Evolutionary conservation across 305 asterid species (phyloP), one percentile per base, ranked within the genome.

Genomic region (Fraxinus sp.): DNA sequence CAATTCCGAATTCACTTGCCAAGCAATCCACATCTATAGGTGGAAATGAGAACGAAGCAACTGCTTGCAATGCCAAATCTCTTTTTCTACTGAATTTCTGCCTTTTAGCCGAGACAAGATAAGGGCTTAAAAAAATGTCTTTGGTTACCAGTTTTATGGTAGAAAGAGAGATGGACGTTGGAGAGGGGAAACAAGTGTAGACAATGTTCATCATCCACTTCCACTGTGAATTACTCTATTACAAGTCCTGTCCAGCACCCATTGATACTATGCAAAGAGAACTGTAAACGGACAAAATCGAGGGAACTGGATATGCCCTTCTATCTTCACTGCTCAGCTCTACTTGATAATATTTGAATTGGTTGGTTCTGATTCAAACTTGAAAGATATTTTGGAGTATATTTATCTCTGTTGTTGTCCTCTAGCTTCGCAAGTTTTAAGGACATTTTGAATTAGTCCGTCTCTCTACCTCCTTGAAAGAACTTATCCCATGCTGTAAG

Each of bases 1-100:
- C 76, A 5, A 78, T 83, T 10, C 84, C 77, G 57, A 88, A 92
- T 86, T 90, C 89, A 10, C 83, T 83, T 84, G 89, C 84, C 80
- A 89, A 82, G 66, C 82, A 77, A 32, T 77, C 91, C 2, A 52
- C 84, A 33, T 89, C 86, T 7, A 64, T 64, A 16, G 85, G 83
- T 0, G 86, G 85, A 49, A 35, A 86, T 16, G 88, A 52, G 75
- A 81, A 66, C 18, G 90, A 71, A n/a, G 88, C 89, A 32, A 62
- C 88, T 32, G 84, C 87, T 77, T 84, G 82, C 81, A 79, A 75
- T 77, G 78, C 57, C 46, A 82, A 33, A 43, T 81, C 86, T 77
- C 84, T 81, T 80, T 76, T 88, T 32, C 20, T 80, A 78, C 79
- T 66, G 14, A 75, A 3, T 83, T 22, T 64, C 1, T 59, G 84